phyloP scores from a whole-genome alignment of 257 asterid species.

The Lycium barbarum region DNA sequence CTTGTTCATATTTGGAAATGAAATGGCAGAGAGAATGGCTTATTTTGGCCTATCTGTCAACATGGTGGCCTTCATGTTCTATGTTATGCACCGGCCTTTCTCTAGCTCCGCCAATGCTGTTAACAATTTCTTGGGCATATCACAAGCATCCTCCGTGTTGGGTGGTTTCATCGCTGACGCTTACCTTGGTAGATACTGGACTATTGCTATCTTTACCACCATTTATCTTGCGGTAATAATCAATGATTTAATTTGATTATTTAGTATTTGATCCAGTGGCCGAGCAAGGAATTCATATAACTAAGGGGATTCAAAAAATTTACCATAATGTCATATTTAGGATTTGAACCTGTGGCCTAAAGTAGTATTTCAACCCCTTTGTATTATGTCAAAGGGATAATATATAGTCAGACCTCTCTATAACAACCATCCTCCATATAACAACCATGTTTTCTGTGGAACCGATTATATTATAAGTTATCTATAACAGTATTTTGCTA shows the following conservation, averaged over 20 bases:
- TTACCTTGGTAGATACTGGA: constrained; percentile 96
- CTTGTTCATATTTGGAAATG: constrained; percentile 97
- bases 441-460: no score
- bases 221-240: constrained; percentile 81
- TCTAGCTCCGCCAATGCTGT: constrained; percentile 89
- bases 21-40: constrained; percentile 99
- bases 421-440: no score
- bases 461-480: no score
- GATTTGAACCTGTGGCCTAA: no score
- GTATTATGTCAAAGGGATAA: no score
- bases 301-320: no score
- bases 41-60: constrained; percentile 94
- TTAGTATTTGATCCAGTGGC: not conserved
- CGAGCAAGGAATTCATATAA: no score
- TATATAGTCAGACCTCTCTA: no score
- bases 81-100: constrained; percentile 93
- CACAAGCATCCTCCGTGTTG: constrained; percentile 92
- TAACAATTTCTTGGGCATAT: constrained; percentile 90
- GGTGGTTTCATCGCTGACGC: constrained; percentile 98
- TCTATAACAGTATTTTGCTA: no score
- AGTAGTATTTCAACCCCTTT: no score
- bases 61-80: constrained; percentile 98
- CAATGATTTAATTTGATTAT: not conserved
- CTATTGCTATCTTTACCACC: constrained; percentile 91
- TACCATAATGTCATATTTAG: no score